Base-by-base conservation (phyloP, 1,139 yeast genomes). In the Magnusiomyces suaveolens region DNA sequence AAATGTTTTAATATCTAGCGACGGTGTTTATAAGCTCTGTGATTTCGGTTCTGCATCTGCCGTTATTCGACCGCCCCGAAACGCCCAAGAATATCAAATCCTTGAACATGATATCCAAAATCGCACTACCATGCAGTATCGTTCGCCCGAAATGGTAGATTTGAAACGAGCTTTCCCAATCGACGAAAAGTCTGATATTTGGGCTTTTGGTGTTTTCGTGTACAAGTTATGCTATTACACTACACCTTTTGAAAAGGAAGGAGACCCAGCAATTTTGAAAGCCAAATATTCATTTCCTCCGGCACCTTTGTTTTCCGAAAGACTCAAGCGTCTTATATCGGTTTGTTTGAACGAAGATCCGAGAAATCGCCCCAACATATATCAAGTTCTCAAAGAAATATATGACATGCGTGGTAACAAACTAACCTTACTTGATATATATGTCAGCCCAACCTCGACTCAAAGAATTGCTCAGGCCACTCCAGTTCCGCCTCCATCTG, bases 71-170 rank as follows among this genome's bases (percentile, higher is more conserved):
- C 81, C 85, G 2, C 94, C 96, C 1, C 72, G 76, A 56, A 79
- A 76, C 58, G 76, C 81, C 8, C 81, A 80, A 56, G 95, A 86
- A 64, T 75, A 83, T 62, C 82, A 82, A 53, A 72, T 78, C 18
- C 70, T 90, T 49, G 87, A 86, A 60, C 87, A 87, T 61, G 97
- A 92, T 65, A 80, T 92, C 56, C 81, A 87, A 74, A 83, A 84
- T 59, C 94, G 92, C 68, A 92, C 98, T 0, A 92, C 98, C 1
- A 96, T 97, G n/a, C 98, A 92, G 69, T 92, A 92, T 69, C 76
- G 98, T 61, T 78, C 96, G 1, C 98, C 98, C 0, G 98, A 92
- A 69, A 92, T 92, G 98, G 79, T 94, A 54, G 97, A 92, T 69
- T 75, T 92, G 48, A 80, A 84, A 60, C 78, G 85, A 59, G 87